These are phyloP conservation scores for Parathielavia appendiculata DNA, from an alignment of 495 filamentous ascomycete genomes.

Conservation along the genomic window DNA sequence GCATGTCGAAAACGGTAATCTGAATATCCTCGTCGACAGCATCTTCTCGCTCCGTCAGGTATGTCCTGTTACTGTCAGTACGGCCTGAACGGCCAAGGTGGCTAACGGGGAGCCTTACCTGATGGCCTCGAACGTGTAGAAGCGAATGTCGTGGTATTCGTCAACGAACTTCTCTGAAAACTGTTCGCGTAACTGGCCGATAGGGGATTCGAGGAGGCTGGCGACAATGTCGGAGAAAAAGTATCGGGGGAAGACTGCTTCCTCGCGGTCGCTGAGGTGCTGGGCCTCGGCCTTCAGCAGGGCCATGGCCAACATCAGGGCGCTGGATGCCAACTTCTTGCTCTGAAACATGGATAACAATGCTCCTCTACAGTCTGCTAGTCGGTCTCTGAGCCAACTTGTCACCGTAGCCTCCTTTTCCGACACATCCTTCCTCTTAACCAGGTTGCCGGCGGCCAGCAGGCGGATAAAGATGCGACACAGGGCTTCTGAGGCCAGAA, in stretches of 20 bases:
- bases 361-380: conserved; percentile 60
- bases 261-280: conserved; percentile 54
- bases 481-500: conserved; percentile 69
- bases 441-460: conserved; percentile 67
- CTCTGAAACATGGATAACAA: conserved; percentile 52
- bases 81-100: background rate
- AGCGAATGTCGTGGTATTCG: conserved; percentile 78
- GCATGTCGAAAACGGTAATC: conserved; percentile 54
- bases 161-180: conserved; percentile 74
- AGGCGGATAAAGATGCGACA: conserved; percentile 87
- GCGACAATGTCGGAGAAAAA: conserved; percentile 61
- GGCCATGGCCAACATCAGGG: conserved; percentile 74
- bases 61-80: conserved; percentile 30
- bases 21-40: conserved; percentile 39
- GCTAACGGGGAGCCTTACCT: conserved; percentile 42
- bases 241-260: conserved; percentile 57
- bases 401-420: conserved; percentile 71
- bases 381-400: conserved; percentile 71
- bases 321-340: conserved; percentile 51
- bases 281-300: conserved; percentile 71
- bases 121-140: conserved; percentile 66
- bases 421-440: conserved; percentile 54
- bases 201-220: conserved; percentile 53
- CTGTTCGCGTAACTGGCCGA: conserved; percentile 56
- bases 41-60: conserved; percentile 38